These are phyloP conservation scores for Viola pubescens DNA, from an alignment of 441 rosid species.

Conservation along the genomic window DNA sequence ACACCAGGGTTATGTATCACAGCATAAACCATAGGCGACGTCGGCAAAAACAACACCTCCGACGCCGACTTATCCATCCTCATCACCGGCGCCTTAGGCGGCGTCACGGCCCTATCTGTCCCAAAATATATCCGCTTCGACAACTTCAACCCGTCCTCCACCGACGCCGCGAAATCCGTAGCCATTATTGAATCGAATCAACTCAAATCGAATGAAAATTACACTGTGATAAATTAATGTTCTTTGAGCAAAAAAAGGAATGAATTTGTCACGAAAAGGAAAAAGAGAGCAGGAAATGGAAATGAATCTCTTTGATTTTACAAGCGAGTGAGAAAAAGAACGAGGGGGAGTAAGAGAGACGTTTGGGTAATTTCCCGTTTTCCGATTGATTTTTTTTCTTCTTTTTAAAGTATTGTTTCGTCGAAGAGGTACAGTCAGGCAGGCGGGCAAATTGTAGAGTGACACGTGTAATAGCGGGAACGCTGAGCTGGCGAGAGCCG, in stretches of 20 bases:
- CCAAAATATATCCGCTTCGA: constrained; percentile 78
- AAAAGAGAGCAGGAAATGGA: too few species aligned
- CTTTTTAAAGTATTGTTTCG: too few species aligned
- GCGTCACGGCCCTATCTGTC: constrained; percentile 66
- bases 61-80: constrained; percentile 49
- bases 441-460: too few species aligned
- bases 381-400: too few species aligned
- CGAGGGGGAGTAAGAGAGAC: neutral
- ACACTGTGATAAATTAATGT: too few species aligned
- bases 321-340: neutral
- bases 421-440: too few species aligned
- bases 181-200: constrained; percentile 32
- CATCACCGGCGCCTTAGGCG: constrained; percentile 41
- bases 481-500: too few species aligned
- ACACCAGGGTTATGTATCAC: constrained; percentile 69
- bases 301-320: too few species aligned
- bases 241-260: too few species aligned
- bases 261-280: too few species aligned
- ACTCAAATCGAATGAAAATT: too few species aligned
- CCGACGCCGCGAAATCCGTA: constrained; percentile 64
- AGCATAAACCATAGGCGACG: constrained; percentile 83
- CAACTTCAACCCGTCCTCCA: constrained; percentile 78
- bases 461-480: too few species aligned
- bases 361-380: neutral
- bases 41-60: constrained; percentile 33